These are phyloP conservation scores for Penicillium palitans DNA, from an alignment of 2,329 filamentous ascomycete species.

Conservation along the genomic window DNA sequence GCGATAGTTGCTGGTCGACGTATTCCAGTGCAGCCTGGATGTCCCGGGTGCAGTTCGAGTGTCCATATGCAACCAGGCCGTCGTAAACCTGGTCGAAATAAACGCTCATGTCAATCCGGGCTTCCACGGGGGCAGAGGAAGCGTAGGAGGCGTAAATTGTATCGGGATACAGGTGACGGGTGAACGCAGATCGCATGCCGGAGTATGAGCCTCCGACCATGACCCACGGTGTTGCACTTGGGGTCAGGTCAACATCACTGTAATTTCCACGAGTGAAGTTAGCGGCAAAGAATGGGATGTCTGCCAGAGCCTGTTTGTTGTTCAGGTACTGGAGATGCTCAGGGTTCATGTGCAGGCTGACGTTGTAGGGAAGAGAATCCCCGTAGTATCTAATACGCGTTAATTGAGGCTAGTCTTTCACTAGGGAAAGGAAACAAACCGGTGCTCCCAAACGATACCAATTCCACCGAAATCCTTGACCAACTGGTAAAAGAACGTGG, in stretches of 20 bases:
- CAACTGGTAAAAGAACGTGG: slow-evolving; percentile 34
- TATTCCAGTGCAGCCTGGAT: slow-evolving; percentile 51
- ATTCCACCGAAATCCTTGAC: slow-evolving; percentile 40
- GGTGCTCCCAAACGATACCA: slow-evolving; percentile 46
- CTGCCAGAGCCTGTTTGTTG: slow-evolving; percentile 47
- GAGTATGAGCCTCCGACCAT: slow-evolving; percentile 50
- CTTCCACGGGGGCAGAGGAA: slow-evolving; percentile 49
- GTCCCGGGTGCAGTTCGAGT: slow-evolving; percentile 52
- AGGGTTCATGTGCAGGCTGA: slow-evolving; percentile 37
- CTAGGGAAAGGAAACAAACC: slow-evolving; percentile 28
- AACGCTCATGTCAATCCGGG: slow-evolving; percentile 50
- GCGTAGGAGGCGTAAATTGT: slow-evolving; percentile 44
- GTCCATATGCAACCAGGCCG: slow-evolving; percentile 52
- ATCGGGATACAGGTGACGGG: slow-evolving; percentile 45
- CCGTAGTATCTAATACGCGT: slow-evolving; percentile 44
- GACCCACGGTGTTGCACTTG: slow-evolving; percentile 47
- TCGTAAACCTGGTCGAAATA: slow-evolving; percentile 54
- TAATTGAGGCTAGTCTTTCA: not conserved
- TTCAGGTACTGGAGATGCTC: slow-evolving; percentile 47
- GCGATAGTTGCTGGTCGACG: slow-evolving; percentile 50
- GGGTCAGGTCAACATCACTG: slow-evolving; percentile 39
- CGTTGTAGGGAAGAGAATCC: slow-evolving; percentile 41
- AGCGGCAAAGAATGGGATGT: slow-evolving; percentile 48
- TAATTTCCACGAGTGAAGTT: slow-evolving; percentile 38
- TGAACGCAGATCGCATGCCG: slow-evolving; percentile 47